Conservation (phyloP, 2,329 filamentous ascomycete species). For the Diaporthe ampelina region DNA sequence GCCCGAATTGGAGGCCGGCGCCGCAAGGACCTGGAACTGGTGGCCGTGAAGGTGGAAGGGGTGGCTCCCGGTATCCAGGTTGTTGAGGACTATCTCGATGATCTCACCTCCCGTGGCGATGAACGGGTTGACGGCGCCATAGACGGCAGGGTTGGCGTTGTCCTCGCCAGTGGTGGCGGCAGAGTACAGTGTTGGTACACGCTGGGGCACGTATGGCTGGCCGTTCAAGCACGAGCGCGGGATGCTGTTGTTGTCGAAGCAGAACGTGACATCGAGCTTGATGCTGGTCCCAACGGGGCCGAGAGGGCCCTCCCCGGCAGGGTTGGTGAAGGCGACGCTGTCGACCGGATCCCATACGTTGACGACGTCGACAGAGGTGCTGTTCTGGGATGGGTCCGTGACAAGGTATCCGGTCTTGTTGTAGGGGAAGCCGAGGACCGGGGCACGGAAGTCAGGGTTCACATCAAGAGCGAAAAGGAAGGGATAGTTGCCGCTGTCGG, state of each 20-base stretch:
- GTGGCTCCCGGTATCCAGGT: constrained; percentile 60
- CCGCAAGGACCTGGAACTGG: constrained; percentile 67
- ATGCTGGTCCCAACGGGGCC: constrained; percentile 68
- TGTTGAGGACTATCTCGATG: constrained; percentile 65
- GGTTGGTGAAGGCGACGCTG: constrained; percentile 71
- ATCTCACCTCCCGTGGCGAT: constrained; percentile 55
- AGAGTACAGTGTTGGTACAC: constrained; percentile 80
- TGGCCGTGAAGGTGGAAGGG: constrained; percentile 69
- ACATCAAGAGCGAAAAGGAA: constrained; percentile 59
- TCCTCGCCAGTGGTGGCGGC: constrained; percentile 69
- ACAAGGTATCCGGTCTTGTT: constrained; percentile 62
- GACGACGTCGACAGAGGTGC: constrained; percentile 50
- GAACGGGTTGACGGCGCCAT: constrained; percentile 59
- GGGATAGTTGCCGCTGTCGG: constrained; percentile 57
- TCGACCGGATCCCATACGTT: constrained; percentile 67
- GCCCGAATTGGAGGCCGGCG: constrained; percentile 54
- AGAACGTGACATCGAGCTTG: constrained; percentile 69
- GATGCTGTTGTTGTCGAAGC: constrained; percentile 71
- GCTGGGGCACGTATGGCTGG: constrained; percentile 75
- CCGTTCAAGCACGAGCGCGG: constrained; percentile 76
- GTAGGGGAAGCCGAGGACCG: constrained; percentile 49
- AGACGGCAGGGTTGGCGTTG: constrained; percentile 58
- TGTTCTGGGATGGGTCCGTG: constrained; percentile 50
- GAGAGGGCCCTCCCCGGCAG: constrained; percentile 65
- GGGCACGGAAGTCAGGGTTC: constrained; percentile 58